Base-by-base conservation (phyloP, 495 filamentous ascomycete genomes). In the Lophiostoma macrostomum region DNA sequence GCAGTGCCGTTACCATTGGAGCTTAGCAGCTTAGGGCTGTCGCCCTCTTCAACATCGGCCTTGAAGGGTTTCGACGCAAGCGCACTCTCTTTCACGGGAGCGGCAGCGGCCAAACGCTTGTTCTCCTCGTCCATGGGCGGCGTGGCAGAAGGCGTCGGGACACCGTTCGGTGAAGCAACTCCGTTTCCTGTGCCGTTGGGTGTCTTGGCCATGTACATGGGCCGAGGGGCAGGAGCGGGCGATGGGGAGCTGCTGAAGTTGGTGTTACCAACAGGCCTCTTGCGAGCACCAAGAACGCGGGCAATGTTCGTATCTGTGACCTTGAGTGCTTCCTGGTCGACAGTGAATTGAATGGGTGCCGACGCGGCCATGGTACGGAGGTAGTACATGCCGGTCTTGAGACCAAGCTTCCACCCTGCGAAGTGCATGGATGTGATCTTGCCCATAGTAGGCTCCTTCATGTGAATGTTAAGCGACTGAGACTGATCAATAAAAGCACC, bases 351-450 rank as follows among this genome's bases (percentile, higher is more conserved):
- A 63, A 98, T 98, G 46, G 93, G 93, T 32, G 90, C 88, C 4
- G 89, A 89, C 16, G 93, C 93, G 48, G 93, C 93, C 83, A 94
- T 94, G 32, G 93, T 98, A 63, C 93, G 90, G 59, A 98, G 85
- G 71, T 98, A 98, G 82, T 98, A 98, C 94, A 98, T 97, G 73
- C 93, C 93, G 10, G 93, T 98, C 83, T 98, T 98, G 53, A 98
- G 80, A 64, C 93, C 93, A 64, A 95, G 82, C 77, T 96, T 98
- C 93, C 93, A 98, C 59, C 93, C 93, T 30, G 94, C 84, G 68
- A 98, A 98, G 76, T 98, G 93, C 93, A 98, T 98, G 68, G 84
- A 90, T 50, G 93, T 98, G 69, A 98, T 90, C 82, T 98, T 98
- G 72, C 93, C 93, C 90, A 96, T 97, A 31, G 90, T 96, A 25